Evolutionary conservation across 2,329 filamentous ascomycete species (phyloP), one percentile per base, ranked within the genome.

Genomic region (Ceratocystis ficicola): DNA sequence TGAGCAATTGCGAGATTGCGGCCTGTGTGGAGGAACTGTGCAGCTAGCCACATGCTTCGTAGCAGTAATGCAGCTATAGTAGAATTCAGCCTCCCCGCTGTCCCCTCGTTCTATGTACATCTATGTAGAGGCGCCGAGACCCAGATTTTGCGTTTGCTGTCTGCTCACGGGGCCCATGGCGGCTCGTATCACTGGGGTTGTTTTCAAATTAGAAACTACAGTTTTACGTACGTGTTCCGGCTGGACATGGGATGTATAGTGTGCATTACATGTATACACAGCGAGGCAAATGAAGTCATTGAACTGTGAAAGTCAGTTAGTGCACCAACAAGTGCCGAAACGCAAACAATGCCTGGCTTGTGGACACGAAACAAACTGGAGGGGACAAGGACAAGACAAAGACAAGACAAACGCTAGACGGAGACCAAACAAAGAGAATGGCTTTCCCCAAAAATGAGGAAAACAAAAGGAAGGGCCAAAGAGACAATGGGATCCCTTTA

Each of bases 291-390:
- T 36, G 32, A 36, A 12, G 32, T 36, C 32, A 36, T 36, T 36
- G 32, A 10, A 3, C 32, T 36, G 32, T 12, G 32, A 36, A 36
- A 3, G 8, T 12, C 3, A 12, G 32, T 36, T 36, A 36, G 32
- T 2, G 32, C 32, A 36, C 32, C 32, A 12, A 36, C 8, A 12
- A 36, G 32, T 36, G 10, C 32, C 32, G 32, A 36, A 36, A 36
- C 32, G 32, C 32, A 36, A 10, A 36, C 32, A 36, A 36, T 36
- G 12, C 32, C 32, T 12, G 32, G 10, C 32, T 36, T 36, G 10
- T 36, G 22, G 52, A 57, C 25, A 57, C 10, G 52, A n/a, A 57
- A 57, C 52, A 57, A 62, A 36, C 32, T 41, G 59, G 59, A 59
- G 52, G 52, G 52, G 20, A 55, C 50, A 55, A 55, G 12, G 50